Percentiles rank a stretch among this genome's conserved stretches.
These are phyloP conservation scores for Hortaea sp. DNA, from an alignment of 2,329 filamentous ascomycete genomes.

Conservation along the genomic window DNA sequence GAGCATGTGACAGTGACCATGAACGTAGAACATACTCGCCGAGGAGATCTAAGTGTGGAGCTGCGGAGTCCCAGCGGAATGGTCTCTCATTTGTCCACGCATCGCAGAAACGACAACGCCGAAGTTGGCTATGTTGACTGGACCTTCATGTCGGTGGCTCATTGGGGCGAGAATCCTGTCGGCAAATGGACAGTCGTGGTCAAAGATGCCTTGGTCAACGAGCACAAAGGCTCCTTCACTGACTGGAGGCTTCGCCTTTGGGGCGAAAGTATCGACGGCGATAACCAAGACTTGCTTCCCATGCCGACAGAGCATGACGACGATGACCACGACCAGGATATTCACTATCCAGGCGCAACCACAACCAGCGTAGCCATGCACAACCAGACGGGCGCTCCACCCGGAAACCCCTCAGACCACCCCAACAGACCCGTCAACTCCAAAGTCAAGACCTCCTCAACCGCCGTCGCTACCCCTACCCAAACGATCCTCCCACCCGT, in stretches of 20 bases:
- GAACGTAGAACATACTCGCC: slow-evolving; percentile 80
- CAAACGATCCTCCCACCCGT: slow-evolving; percentile 25
- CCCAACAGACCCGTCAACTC: slow-evolving; percentile 47
- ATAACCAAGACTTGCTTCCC: slow-evolving; percentile 63
- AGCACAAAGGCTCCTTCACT: slow-evolving; percentile 64
- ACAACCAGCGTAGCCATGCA: slow-evolving; percentile 48
- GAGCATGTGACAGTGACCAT: slow-evolving; percentile 97
- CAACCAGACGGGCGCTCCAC: slow-evolving; percentile 35
- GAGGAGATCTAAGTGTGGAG: slow-evolving; percentile 88
- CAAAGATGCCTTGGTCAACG: slow-evolving; percentile 73
- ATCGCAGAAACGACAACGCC: slow-evolving; percentile 59
- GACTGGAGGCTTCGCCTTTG: slow-evolving; percentile 94
- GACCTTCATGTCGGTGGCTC: slow-evolving; percentile 98
- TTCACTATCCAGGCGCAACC: slow-evolving; percentile 46
- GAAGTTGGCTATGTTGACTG: slow-evolving; percentile 74
- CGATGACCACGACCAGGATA: slow-evolving; percentile 61
- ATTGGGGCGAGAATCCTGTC: slow-evolving; percentile 84
- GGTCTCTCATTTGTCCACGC: slow-evolving; percentile 71
- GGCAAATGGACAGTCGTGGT: slow-evolving; percentile 88
- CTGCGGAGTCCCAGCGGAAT: slow-evolving; percentile 74
- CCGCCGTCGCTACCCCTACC: slow-evolving; percentile 11
- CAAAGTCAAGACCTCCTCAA: slow-evolving; percentile 33
- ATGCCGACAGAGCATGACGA: slow-evolving; percentile 78
- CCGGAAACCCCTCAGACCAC: slow-evolving; percentile 37
- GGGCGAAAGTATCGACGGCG: slow-evolving; percentile 74